Conservation (phyloP, 1,284 basidiomycete genomes). For the Cryptococcus sp. region DNA sequence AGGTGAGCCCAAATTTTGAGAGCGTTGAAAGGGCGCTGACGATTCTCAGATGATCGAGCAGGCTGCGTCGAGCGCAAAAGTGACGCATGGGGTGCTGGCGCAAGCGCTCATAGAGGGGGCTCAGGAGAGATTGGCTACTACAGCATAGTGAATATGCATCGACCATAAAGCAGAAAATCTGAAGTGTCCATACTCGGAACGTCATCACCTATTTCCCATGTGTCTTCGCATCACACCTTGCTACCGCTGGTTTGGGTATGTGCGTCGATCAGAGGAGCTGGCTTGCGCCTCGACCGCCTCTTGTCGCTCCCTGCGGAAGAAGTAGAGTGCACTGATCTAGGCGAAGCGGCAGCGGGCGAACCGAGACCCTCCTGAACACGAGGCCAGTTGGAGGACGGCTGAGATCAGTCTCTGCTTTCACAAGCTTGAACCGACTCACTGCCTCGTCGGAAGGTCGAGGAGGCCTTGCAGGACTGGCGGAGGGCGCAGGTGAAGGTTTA, state of each 20-base stretch:
- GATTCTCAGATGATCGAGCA: constrained; percentile 32
- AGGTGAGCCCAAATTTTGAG: constrained; percentile 35
- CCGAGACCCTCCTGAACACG: not conserved
- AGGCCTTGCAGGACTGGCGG: too few species aligned
- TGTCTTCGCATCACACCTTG: too few species aligned
- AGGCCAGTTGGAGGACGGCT: not conserved
- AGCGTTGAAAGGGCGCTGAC: not conserved
- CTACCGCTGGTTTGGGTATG: too few species aligned
- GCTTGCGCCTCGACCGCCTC: not conserved
- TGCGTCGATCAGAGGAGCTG: not conserved
- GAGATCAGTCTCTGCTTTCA: not conserved
- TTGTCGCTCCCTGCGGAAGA: not conserved
- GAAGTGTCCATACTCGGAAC: too few species aligned
- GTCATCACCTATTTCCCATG: too few species aligned
- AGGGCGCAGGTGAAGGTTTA: not conserved
- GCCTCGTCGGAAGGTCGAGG: not conserved
- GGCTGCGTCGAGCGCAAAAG: constrained; percentile 18
- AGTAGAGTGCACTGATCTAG: not conserved
- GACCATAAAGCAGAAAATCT: not conserved
- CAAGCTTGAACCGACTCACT: not conserved
- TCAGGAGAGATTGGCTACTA: not conserved
- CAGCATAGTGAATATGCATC: not conserved
- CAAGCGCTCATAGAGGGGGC: constrained; percentile 27
- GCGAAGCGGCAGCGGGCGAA: not conserved
- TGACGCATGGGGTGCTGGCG: constrained; percentile 28